Conservation (phyloP, 192 early-diverging fungal genomes). For the Glomus cerebriforme region DNA sequence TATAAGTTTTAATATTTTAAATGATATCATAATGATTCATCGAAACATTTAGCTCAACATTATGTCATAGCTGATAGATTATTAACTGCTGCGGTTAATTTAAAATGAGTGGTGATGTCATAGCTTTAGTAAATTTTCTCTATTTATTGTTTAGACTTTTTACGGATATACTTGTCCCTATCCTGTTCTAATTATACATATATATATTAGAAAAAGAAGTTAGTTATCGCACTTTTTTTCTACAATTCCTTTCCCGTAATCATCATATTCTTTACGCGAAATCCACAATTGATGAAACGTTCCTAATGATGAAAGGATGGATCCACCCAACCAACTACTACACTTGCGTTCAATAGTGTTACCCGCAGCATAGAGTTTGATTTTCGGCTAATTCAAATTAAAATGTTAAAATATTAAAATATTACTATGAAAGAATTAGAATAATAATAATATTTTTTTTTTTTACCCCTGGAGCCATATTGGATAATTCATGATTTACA, state of each 20-base stretch:
- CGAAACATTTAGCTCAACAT: too few relatives aligned
- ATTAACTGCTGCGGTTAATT: neutral
- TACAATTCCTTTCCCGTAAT: constrained; percentile 79
- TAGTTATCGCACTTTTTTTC: constrained; percentile 76
- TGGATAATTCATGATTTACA: constrained; percentile 68
- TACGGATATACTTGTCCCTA: too few relatives aligned
- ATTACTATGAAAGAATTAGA: neutral
- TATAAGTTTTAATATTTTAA: neutral
- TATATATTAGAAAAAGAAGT: too few relatives aligned
- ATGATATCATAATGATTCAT: too few relatives aligned
- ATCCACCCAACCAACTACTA: constrained; percentile 97
- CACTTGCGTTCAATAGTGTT: constrained; percentile 84
- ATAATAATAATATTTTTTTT: neutral
- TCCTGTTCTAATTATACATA: too few relatives aligned
- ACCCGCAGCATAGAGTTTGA: constrained; percentile 80
- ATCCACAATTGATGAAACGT: constrained; percentile 99
- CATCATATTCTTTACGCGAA: constrained; percentile 92
- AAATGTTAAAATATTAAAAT: neutral
- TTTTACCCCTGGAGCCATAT: constrained; percentile 67
- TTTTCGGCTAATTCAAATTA: constrained; percentile 43
- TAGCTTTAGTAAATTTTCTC: neutral
- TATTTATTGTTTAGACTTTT: neutral
- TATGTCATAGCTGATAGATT: too few relatives aligned
- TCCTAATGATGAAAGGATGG: constrained; percentile 90
- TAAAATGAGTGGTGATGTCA: too few relatives aligned